Evolutionary conservation across 176 grass and related monocot genomes (phyloP), one percentile per base, ranked within the genome.

Genomic region (Alopecurus myosuroides): DNA sequence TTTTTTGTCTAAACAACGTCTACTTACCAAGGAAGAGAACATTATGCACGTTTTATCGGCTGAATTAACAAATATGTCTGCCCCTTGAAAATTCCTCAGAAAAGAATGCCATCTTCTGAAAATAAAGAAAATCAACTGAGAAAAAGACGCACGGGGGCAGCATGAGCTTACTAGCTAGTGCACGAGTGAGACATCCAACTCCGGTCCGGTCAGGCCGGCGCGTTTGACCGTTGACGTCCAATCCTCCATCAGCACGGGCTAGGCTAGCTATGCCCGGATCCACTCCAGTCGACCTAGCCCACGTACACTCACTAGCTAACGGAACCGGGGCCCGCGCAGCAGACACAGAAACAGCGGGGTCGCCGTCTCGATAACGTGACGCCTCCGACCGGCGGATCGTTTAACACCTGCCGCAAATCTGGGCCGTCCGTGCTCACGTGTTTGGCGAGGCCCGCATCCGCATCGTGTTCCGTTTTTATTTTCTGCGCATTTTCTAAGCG

Each of bases 381-480:
- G 26, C 62, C 62, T 35, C 62, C 2, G 30, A 34, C 33, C 3
- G 71, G 50, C 28, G 71, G 72, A 90, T 78, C 84, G 79, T 90
- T 90, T 78, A 46, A 90, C 60, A 82, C 88, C 88, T 90, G 88
- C 20, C 26, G 0, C 20, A 66, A 73, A 78, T 83, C 86, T 11
- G 20, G 17, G 36, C 74, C 88, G 84, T 83, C 79, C 84, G 23
- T 42, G 4, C 15, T 79, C 88, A 86, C 84, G 84, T 83, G 88
- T 78, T 86, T 46, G 19, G 73, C 72, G 79, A 86, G 73, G 73
- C 17, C 9, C 42, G 81, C 68, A 14, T 22, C 9, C 42, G 81
- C 68, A 14, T 22, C 53, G 12, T 74, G 66, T 18, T 48, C 36
- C 7, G 0, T 18, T 45, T 56, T 13, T 17, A 8, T 51, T 34